These are phyloP conservation scores for Colletotrichum australisinense DNA, from an alignment of 2,329 filamentous ascomycete species.

Conservation along the genomic window DNA sequence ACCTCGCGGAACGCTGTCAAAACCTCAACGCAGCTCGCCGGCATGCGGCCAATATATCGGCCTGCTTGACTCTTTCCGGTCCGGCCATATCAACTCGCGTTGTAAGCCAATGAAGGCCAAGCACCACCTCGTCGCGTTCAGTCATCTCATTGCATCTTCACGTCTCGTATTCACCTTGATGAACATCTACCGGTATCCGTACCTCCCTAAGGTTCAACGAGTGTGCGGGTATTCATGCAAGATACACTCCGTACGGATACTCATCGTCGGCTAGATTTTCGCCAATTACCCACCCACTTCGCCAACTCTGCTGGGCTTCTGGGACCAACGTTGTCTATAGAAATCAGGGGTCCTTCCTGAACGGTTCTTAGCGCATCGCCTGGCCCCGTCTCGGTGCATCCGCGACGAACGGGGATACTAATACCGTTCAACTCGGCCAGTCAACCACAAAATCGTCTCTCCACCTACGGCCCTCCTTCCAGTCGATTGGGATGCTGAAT, in stretches of 20 bases:
- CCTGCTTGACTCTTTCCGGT: conserved; percentile 8
- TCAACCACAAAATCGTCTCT: conserved; percentile 1
- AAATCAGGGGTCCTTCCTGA: conserved; percentile 34
- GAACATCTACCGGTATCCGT: background rate
- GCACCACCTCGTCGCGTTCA: background rate
- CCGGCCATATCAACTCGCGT: background rate
- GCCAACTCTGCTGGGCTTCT: conserved; percentile 2
- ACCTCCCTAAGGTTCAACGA: background rate
- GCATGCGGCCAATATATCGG: background rate
- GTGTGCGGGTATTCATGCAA: background rate
- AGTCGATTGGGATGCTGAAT: conserved; percentile 35
- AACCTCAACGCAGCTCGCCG: conserved; percentile 1
- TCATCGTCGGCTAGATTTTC: background rate
- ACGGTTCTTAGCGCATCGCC: conserved; percentile 29
- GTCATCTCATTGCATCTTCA: background rate
- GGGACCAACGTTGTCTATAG: conserved; percentile 24
- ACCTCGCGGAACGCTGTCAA: background rate
- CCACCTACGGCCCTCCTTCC: conserved; percentile 21
- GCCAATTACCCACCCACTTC: conserved; percentile 17
- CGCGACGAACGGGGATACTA: conserved; percentile 28
- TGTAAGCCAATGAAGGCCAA: conserved; percentile 7
- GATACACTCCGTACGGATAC: background rate
- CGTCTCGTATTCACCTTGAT: conserved; percentile 25
- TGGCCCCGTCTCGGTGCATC: conserved; percentile 34
- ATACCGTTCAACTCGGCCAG: conserved; percentile 6